Evolutionary conservation across 371 early-diverging fungal species (phyloP).

Genomic region (Haplosporangium sp.): DNA sequence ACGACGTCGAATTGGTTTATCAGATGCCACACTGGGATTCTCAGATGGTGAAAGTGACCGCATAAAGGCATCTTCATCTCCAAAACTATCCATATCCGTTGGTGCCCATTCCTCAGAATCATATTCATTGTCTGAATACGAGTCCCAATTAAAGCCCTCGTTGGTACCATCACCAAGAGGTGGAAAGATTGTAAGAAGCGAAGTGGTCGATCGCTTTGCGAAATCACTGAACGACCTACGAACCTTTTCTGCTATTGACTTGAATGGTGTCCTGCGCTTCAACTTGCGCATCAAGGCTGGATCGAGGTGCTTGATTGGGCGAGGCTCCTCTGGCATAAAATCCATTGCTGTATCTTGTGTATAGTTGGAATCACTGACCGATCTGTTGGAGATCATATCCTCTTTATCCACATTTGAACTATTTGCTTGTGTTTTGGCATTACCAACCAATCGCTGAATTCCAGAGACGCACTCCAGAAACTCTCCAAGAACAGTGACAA

Average conservation of each 20-base stretch:
- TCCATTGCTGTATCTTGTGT: conserved; percentile 3
- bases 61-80: conserved; percentile 17
- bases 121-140: conserved; percentile 46
- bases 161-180: conserved; percentile 53
- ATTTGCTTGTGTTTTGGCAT: conserved; percentile 30
- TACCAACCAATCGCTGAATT: conserved; percentile 41
- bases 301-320: conserved; percentile 42
- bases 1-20: background rate
- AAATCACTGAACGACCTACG: conserved; percentile 46
- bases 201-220: conserved; percentile 32
- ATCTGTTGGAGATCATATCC: background rate
- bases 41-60: conserved; percentile 29
- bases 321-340: conserved; percentile 38
- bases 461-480: conserved; percentile 49
- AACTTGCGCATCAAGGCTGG: conserved; percentile 37
- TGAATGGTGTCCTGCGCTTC: conserved; percentile 48
- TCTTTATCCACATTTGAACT: background rate
- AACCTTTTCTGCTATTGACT: conserved; percentile 40
- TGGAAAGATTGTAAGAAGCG: conserved; percentile 45
- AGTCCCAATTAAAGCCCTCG: conserved; percentile 48
- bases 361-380: background rate
- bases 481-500: conserved; percentile 51
- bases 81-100: conserved; percentile 21
- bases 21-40: conserved; percentile 20
- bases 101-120: conserved; percentile 31